Base-by-base conservation (phyloP, 352 stramenopile genomes). In the Phytopythium aichiense region DNA sequence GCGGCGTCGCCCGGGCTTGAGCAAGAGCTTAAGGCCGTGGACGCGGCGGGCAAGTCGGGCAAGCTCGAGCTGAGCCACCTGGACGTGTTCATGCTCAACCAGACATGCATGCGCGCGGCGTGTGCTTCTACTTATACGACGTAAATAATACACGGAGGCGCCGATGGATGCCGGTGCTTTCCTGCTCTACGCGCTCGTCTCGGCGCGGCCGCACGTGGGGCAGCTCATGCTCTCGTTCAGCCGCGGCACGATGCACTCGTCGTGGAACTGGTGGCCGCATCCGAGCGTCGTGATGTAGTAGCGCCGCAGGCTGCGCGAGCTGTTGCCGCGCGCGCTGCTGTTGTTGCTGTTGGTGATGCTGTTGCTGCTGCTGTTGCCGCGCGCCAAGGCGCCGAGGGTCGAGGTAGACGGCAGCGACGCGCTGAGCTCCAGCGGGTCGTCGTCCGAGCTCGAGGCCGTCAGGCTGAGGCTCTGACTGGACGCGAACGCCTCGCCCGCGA, bases 181-280 rank as follows among this genome's bases (percentile, higher is more conserved):
- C 25, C 25, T 30, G 25, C 25, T 30, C 25, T 30, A 30, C 25
- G 25, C 25, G 25, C 25, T 30, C 25, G 25, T 30, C 25, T 30
- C 25, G 25, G 25, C 25, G 25, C 25, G 76, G 40, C 75, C 76
- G 61, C 84, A 92, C 12, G 78, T 89, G 7, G 82, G 84, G 60
- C 84, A 94, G 1, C 61, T 58, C 56, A 92, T 68, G 38, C 68
- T 80, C 68, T 88, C 75, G 62, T 94, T 94, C 15, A 94, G 76
- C 56, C 77, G 83, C 11, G 77, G 79, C 18, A 94, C 77, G 71
- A 91, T 91, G 65, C 84, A 94, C 62, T 94, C 84, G 63, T 92
- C 84, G 66, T 92, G 84, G 64, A 92, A 92, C 53, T 87, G 79
- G 56, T 92, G 84, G 51, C 84, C 79, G 22, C 84, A 94, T 40